These are phyloP conservation scores for Mortierella alpina DNA, from an alignment of 192 early-diverging fungal species.

Conservation along the genomic window DNA sequence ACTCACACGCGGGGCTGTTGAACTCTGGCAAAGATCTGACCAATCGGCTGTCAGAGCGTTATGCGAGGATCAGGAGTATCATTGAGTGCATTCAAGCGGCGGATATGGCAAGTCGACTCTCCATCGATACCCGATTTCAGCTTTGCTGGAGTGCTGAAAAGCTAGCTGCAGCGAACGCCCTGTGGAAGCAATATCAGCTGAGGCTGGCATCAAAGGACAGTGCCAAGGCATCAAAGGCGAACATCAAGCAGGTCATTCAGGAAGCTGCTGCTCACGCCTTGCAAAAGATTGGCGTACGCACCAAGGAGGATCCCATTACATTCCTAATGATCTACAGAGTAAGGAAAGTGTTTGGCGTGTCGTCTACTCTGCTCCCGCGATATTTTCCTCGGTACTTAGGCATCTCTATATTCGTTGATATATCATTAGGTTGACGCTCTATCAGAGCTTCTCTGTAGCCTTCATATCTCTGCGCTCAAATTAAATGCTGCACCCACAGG, in stretches of 20 bases:
- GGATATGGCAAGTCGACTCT: constrained; percentile 33
- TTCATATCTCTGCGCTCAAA: constrained; percentile 11
- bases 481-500: neutral
- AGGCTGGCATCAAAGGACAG: constrained; percentile 6
- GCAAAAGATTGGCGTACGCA: constrained; percentile 6
- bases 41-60: constrained; percentile 21
- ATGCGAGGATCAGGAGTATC: constrained; percentile 26
- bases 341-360: neutral
- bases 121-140: constrained; percentile 45
- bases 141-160: constrained; percentile 53
- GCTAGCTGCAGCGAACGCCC: constrained; percentile 34
- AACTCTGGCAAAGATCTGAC: constrained; percentile 27
- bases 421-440: constrained; percentile 18
- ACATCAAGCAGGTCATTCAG: constrained; percentile 23
- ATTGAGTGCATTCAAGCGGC: constrained; percentile 39
- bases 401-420: neutral
- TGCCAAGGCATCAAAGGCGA: constrained; percentile 6
- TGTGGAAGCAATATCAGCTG: constrained; percentile 50
- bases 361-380: neutral
- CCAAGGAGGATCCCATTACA: constrained; percentile 24
- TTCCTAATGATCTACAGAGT: constrained; percentile 46
- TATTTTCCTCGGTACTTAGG: neutral
- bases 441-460: constrained; percentile 13
- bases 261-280: constrained; percentile 22
- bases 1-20: constrained; percentile 34